Conservation (phyloP, 768 basidiomycete genomes). For the Nidula microcarpa region DNA sequence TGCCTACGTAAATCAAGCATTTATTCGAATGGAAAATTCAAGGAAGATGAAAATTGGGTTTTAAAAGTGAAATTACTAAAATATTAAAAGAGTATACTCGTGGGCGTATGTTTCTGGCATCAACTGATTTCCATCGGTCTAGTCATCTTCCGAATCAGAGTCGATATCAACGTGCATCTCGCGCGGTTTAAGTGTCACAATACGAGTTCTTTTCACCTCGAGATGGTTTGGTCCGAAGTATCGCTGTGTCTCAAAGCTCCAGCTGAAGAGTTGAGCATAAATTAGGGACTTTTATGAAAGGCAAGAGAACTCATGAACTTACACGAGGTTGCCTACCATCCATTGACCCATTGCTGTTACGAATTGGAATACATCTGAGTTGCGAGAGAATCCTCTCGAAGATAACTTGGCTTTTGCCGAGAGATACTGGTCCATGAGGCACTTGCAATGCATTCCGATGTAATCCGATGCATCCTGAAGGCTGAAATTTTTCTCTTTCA, state of each 20-base stretch:
- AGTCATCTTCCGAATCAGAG: constrained; percentile 5
- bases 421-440: constrained; percentile 49
- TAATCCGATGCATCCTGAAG: constrained; percentile 60
- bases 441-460: constrained; percentile 46
- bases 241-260: constrained; percentile 68
- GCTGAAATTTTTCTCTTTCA: constrained; percentile 47
- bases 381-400: constrained; percentile 45
- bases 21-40: no score
- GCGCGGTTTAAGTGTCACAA: constrained; percentile 39
- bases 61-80: no score
- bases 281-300: not conserved
- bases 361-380: constrained; percentile 48
- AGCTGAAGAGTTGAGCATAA: constrained; percentile 24
- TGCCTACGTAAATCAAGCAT: no score
- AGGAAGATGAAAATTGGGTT: no score
- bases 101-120: no score
- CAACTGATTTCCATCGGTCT: no score
- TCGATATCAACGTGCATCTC: constrained; percentile 25
- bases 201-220: constrained; percentile 46
- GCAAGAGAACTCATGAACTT: constrained; percentile 12
- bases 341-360: constrained; percentile 56
- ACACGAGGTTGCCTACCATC: constrained; percentile 61
- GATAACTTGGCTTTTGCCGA: constrained; percentile 40
- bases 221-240: constrained; percentile 60
- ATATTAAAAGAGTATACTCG: no score